Base-by-base conservation (phyloP, 192 early-diverging fungal genomes). In the Mortierella alpina region DNA sequence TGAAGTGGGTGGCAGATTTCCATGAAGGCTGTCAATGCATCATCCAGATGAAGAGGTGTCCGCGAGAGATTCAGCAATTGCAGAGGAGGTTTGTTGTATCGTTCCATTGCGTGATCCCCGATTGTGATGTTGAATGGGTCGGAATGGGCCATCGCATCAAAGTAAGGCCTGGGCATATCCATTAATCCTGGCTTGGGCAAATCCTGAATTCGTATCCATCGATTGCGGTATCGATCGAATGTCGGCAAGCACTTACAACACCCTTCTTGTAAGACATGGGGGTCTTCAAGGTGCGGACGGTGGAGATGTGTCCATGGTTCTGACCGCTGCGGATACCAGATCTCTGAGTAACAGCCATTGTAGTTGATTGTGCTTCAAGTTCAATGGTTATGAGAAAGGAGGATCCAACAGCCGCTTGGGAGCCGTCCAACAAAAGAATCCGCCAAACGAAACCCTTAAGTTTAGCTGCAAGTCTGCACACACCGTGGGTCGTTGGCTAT, bases 221-320 rank as follows among this genome's bases (percentile, higher is more conserved):
- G 59, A 67, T 70, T 59, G 9, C 52, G 40, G 44, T 47, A 42
- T 53, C 67, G 44, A 52, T 73, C 75, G 65, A 60, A 1, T 55
- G 20, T 11, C 39, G 46, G 5, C 31, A 41, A n/a, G 22, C 54
- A 73, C 59, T 84, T 92, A 92, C 83, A 87, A 94, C 93, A 61
- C 96, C 96, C 89, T 94, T 97, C 83, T 88, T 87, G 86, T 90
- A 86, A 66, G 87, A 86, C 62, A 92, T 92, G 86, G 93, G 93
- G 54, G 70, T 83, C 82, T 88, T 86, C 80, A 91, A 83, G 63
- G 84, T 88, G 72, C 92, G 91, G 66, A 84, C 84, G 68, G 97
- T 91, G 83, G 92, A 92, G 88, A 94, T 85, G 92, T 94, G 96
- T 71, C 98, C 98, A 84, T 92, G 91, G 93, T 97, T 98, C 86